phyloP scores from a whole-genome alignment of 1,139 yeast species.

The Arxiozyma slooffiae region DNA sequence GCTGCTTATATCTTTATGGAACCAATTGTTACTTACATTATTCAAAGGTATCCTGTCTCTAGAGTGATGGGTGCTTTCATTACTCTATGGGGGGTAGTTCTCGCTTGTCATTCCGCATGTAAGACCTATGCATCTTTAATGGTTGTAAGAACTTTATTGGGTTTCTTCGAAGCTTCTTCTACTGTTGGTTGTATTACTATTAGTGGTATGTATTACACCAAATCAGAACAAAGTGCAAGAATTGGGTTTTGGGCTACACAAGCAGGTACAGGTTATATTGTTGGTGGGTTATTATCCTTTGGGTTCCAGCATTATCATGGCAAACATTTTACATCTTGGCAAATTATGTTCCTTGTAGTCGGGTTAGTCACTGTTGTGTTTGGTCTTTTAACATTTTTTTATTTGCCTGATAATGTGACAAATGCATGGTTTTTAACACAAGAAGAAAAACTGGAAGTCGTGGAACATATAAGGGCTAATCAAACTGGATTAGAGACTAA shows the following conservation, averaged over 20 bases:
- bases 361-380: constrained; percentile 44
- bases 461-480: constrained; percentile 43
- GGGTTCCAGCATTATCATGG: constrained; percentile 36
- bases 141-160: constrained; percentile 43
- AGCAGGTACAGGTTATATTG: constrained; percentile 43
- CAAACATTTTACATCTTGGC: constrained; percentile 36
- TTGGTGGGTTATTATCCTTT: constrained; percentile 49
- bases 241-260: constrained; percentile 40
- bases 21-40: constrained; percentile 41
- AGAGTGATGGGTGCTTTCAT: constrained; percentile 40
- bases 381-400: constrained; percentile 38
- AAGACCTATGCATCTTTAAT: constrained; percentile 41
- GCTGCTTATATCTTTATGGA: constrained; percentile 48
- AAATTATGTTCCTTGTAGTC: constrained; percentile 40
- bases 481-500: constrained; percentile 49
- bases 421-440: constrained; percentile 43
- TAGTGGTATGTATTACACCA: constrained; percentile 45
- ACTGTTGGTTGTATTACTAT: constrained; percentile 54
- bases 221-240: constrained; percentile 44
- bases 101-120: constrained; percentile 43
- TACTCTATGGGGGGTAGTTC: constrained; percentile 42
- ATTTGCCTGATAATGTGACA: constrained; percentile 47
- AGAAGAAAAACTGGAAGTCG: constrained; percentile 42
- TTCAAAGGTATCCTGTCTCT: constrained; percentile 47
- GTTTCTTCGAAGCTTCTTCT: constrained; percentile 46